These are phyloP conservation scores for Boletus vinaceobasis DNA, from an alignment of 768 basidiomycete species.

Conservation along the genomic window DNA sequence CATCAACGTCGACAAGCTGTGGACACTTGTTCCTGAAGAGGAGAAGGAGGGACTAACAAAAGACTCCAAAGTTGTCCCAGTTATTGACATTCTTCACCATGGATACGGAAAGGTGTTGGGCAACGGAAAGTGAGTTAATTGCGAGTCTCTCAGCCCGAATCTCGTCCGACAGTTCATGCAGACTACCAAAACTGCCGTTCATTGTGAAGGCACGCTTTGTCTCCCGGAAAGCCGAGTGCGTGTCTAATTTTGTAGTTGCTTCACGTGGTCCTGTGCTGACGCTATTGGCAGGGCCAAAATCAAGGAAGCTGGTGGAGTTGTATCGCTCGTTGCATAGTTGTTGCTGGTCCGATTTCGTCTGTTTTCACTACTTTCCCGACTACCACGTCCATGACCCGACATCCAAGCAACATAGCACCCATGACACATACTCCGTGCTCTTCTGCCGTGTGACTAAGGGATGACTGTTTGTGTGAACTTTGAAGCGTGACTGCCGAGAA, in stretches of 20 bases:
- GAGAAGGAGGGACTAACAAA: constrained; percentile 77
- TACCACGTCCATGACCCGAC: not conserved
- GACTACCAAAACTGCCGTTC: constrained; percentile 87
- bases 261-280: constrained; percentile 20
- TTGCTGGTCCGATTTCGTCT: constrained; percentile 13
- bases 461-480: too few relatives aligned
- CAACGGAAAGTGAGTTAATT: constrained; percentile 73
- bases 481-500: not conserved
- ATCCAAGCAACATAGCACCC: not conserved
- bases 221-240: constrained; percentile 78
- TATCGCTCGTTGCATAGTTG: constrained; percentile 82
- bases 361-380: constrained; percentile 16
- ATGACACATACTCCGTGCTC: not conserved
- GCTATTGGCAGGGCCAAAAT: constrained; percentile 57
- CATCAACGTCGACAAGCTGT: constrained; percentile 98
- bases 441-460: not conserved
- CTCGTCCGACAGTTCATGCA: constrained; percentile 22
- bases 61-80: constrained; percentile 82
- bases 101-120: constrained; percentile 95
- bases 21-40: constrained; percentile 83
- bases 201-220: constrained; percentile 99
- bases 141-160: not conserved
- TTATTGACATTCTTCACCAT: constrained; percentile 81
- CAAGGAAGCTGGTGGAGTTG: constrained; percentile 93
- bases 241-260: constrained; percentile 12